Base-by-base conservation (phyloP, 192 early-diverging fungal genomes). In the Endogone sp. region DNA sequence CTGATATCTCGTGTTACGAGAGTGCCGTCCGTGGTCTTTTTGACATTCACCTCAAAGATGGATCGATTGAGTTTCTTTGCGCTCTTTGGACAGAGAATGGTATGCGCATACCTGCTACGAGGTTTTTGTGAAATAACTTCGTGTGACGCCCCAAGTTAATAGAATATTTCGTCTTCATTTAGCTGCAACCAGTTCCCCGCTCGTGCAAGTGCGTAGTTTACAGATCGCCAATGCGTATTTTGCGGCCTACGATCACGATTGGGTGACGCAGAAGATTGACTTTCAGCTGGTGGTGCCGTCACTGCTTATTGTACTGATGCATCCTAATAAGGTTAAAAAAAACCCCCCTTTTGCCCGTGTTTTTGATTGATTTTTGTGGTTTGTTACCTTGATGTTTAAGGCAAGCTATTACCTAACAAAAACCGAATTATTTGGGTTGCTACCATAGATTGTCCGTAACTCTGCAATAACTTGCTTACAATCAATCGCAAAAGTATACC, bases 201-300 rank as follows among this genome's bases (percentile, higher is more conserved):
- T 68, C 68, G 75, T 74, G 49, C 81, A 76, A 56, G 70, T 78
- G 3, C 86, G 85, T 64, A 78, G 84, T 3, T 74, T 92, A 44
- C 81, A 88, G 59, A 71, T 87, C 26, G 84, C 87, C 60, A 74
- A 74, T 54, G 79, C 85, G 11, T 82, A 85, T 64, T 67, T 86
- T 4, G 63, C 63, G 2, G 72, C 69, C 24, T 64, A 75, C 22
- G 49, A 74, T 20, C 21, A 30, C 20, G 62, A 49, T 3, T 22
- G 31, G 3, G 68, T 65, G 13, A 68, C 72, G 6, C 37, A 49
- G 16, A 49, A 49, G 37, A 56, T 69, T 29, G 91, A 92, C 61
- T 90, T 85, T 73, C 91, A 92, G 71, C 74, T 85, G 20, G 66
- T 91, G 21, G 79, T 90, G 0, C 95, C 96, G 8, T 74, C 85